Base-by-base conservation (phyloP, 2,329 filamentous ascomycete species). In the Ceratocystiopsis minuta region DNA sequence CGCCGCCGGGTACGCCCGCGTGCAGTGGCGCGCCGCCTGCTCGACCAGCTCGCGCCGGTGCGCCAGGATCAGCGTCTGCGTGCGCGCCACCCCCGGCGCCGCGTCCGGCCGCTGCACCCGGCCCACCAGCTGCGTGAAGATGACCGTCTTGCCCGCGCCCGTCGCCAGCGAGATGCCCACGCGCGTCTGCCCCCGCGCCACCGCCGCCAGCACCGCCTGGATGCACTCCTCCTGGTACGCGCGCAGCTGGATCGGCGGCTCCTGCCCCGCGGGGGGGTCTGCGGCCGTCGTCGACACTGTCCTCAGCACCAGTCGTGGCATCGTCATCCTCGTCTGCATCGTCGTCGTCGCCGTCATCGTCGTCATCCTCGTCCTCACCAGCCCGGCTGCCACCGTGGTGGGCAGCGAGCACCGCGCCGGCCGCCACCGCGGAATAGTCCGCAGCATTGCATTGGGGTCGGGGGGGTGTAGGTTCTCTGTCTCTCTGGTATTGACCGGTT, bases 81-180 rank as follows among this genome's bases (percentile, higher is more conserved):
- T 73, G 17, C 78, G 79, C 46, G 62, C 55, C 28, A 68, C 56
- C 40, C 65, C 63, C 12, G 64, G 65, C 6, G 77, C 60, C 41
- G 65, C 58, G n/a, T n/a, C n/a, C n/a, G n/a, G n/a, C n/a, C n/a
- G n/a, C n/a, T n/a, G n/a, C 40, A 96, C 67, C 44, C 82, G 79
- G 52, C 83, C 76, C 47, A 98, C 93, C 37, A 98, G 70, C 56
- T 94, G 86, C 13, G 88, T 96, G 62, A 98, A 98, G 52, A 98
- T 87, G 55, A 98, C 84, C 9, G 86, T 95, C 58, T 95, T 95
- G 6, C 86, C 86, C 48, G 81, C 77, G 1, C 87, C 86, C 4
- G 87, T 95, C 3, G 86, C 87, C 33, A 95, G 59, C 0, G 87
- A 94, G 6, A 94, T 71, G 0, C 86, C 86, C 2, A 94, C 62